Percentiles rank a stretch among this genome's conserved stretches.
phyloP scores from a whole-genome alignment of 129 eudicot species.

The Pittosporum tobira region DNA sequence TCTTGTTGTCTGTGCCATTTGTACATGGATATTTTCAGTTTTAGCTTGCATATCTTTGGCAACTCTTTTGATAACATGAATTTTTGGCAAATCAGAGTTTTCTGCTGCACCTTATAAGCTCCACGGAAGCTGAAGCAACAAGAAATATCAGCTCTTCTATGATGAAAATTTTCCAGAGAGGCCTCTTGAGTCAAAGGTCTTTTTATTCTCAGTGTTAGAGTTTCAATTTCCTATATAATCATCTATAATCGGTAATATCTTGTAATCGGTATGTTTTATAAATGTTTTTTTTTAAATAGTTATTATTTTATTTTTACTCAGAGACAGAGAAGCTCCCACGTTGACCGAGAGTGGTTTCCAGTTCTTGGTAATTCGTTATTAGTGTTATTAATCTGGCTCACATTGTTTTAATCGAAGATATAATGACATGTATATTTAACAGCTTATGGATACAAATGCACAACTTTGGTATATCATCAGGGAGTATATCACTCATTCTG shows the following conservation, averaged over 20 bases:
- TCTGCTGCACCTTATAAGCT: slow-evolving; percentile 93
- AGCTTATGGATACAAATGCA: slow-evolving; percentile 98
- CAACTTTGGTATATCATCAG: slow-evolving; percentile 96
- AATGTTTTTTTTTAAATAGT: slow-evolving; percentile 10
- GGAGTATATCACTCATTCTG: slow-evolving; percentile 81
- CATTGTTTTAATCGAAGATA: slow-evolving; percentile 10
- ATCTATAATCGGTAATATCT: slow-evolving; percentile 4
- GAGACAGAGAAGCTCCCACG: slow-evolving; percentile 81
- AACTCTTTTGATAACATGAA: slow-evolving; percentile 29
- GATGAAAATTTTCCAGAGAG: slow-evolving; percentile 94
- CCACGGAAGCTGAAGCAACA: slow-evolving; percentile 66
- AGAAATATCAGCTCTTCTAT: slow-evolving; percentile 76
- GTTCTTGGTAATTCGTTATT: slow-evolving; percentile 57
- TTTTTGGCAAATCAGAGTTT: slow-evolving; percentile 63
- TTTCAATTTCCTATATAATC: slow-evolving; percentile 2
- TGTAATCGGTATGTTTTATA: background rate
- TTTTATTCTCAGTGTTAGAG: slow-evolving; percentile 2
- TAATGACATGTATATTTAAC: slow-evolving; percentile 23
- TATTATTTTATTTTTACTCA: no score
- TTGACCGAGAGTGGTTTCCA: slow-evolving; percentile 92
- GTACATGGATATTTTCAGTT: background rate
- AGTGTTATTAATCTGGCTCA: background rate
- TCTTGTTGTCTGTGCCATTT: slow-evolving; percentile 7
- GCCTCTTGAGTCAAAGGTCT: slow-evolving; percentile 80
- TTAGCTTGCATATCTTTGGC: slow-evolving; percentile 16